These are phyloP conservation scores for Spathaspora passalidarum DNA, from an alignment of 805 yeast species.

Conservation along the genomic window DNA sequence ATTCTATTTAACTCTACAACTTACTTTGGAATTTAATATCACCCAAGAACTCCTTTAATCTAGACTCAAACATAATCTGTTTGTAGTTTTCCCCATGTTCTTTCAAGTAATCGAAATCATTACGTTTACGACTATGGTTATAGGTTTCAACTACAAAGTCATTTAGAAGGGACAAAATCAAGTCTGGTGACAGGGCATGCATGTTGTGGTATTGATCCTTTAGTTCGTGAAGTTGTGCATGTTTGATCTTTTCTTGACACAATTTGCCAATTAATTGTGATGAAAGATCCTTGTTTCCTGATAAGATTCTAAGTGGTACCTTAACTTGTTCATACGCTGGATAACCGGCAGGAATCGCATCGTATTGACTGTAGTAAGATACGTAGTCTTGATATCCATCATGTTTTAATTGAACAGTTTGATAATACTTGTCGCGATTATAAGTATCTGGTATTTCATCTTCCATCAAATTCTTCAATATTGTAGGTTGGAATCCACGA, in stretches of 20 bases:
- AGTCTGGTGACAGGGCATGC: conserved; percentile 16
- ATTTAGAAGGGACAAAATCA: conserved; percentile 6
- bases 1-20: conserved; percentile 2
- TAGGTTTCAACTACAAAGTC: conserved; percentile 5
- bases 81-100: conserved; percentile 10
- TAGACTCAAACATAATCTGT: conserved; percentile 4
- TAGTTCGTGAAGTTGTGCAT: conserved; percentile 5
- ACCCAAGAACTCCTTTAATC: conserved; percentile 3
- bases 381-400: conserved; percentile 10
- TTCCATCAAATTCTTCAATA: conserved; percentile 15
- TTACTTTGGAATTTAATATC: conserved; percentile 3
- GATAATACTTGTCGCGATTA: conserved; percentile 6
- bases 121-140: neutral
- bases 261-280: neutral
- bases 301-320: conserved; percentile 13
- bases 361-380: conserved; percentile 7
- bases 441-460: conserved; percentile 13
- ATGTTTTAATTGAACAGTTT: conserved; percentile 13
- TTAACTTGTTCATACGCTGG: conserved; percentile 8
- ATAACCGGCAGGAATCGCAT: conserved; percentile 4
- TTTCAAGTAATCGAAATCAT: conserved; percentile 7
- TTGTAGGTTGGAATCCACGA: conserved; percentile 11
- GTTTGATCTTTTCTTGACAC: neutral
- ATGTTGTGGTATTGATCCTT: conserved; percentile 12
- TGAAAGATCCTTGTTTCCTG: conserved; percentile 11